Evolutionary conservation across 2,329 filamentous ascomycete genomes (phyloP), one percentile per base, ranked within the genome.

Genomic region (Xylaria sp.): DNA sequence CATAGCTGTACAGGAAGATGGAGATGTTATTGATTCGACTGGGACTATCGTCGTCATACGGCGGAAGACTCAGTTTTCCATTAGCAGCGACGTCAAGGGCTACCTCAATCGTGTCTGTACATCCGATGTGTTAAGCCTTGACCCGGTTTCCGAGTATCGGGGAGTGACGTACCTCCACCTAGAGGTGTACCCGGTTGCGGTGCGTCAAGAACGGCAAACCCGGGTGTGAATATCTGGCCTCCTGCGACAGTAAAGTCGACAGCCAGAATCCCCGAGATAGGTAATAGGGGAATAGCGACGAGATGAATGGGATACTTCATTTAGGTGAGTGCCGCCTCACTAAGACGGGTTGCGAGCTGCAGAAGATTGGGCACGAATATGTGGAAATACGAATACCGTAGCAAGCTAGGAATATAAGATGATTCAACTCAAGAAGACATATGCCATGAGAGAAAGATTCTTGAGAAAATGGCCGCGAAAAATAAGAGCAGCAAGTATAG

Each of bases 221-320:
- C 87, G 0, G 87, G 86, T 0, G 87, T 90, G 64, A 81, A 89
- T 49, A 90, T 81, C 63, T 90, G 85, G 16, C 87, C 87, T 61
- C 83, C 83, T 19, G 83, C 71, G 47, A 84, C 79, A 18, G 80
- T 83, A 63, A 88, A 87, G 56, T 77, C 74, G 39, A 72, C 65
- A 5, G 74, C 74, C 7, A 62, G 54, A 16, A 64, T 54, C 16
- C 54, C 61, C 38, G 62, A 58, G 20, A 69, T 52, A 13, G 73
- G 60, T n/a, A 72, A 48, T 39, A 63, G 58, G 48, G 72, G 54
- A 47, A 68, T 50, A 40, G 59, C 46, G 24, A 60, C 50, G 29
- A 47, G 48, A 44, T 57, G 48, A 19, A 41, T 41, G 55, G 56
- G 45, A 19, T 49, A 51, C 50, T 48, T 64, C 65, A 68, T 69